phyloP scores from a whole-genome alignment of 73 alveolate species.

The Paramecium sexaurelia region DNA sequence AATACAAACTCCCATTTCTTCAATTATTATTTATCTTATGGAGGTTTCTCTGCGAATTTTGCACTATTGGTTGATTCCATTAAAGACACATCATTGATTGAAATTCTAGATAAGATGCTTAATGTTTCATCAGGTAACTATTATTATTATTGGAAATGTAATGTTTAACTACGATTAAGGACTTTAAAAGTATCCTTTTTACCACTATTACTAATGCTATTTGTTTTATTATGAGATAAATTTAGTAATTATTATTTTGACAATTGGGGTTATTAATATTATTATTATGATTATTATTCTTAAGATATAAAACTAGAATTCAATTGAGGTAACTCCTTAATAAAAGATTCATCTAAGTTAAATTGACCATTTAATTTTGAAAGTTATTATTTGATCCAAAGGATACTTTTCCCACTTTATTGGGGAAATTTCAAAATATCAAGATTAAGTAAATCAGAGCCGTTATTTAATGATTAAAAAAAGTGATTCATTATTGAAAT shows the following conservation, averaged over 20 bases:
- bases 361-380: not conserved
- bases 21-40: not conserved
- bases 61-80: constrained; percentile 6
- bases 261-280: not conserved
- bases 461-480: not conserved
- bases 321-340: not conserved
- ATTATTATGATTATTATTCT: too few species aligned
- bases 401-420: not conserved
- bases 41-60: not conserved
- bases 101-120: not conserved
- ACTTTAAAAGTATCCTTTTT: not conserved
- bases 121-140: not conserved
- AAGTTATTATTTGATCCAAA: not conserved
- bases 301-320: not conserved
- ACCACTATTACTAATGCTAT: not conserved
- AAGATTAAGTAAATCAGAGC: not conserved
- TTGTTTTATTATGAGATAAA: not conserved
- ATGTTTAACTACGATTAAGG: not conserved
- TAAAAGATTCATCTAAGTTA: not conserved
- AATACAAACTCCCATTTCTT: constrained; percentile 50
- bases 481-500: not conserved
- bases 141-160: not conserved
- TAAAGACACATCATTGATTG: not conserved
- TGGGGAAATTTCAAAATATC: not conserved
- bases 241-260: not conserved